Base-by-base conservation (phyloP, 768 basidiomycete species). In the Phylloporus scabripes region DNA sequence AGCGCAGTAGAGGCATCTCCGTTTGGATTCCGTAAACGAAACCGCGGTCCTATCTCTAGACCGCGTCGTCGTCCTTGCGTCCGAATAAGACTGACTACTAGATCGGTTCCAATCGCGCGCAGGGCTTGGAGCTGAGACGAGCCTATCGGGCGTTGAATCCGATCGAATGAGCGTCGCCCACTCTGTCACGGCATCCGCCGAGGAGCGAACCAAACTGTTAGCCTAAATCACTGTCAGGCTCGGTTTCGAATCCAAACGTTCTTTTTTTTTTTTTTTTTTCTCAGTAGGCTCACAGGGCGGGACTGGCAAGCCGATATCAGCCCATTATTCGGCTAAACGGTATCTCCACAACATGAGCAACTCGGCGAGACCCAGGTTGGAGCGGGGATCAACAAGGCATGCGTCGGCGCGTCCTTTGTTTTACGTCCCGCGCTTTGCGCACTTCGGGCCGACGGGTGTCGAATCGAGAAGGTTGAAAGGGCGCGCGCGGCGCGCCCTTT, bases 381-480 rank as follows among this genome's bases (percentile, higher is more conserved):
- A 36, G 34, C 18, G 17, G 31, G 32, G 29, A 6, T 24, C 21
- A 23, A 23, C 21, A 23, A n/a, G 14, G 21, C 60, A 62, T 49
- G 60, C 48, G 54, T 57, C 57, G 58, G 61, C 29, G 58, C 31
- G 58, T 45, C 54, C 46, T 50, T 45, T 29, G 46, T 48, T 61
- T 60, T 61, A 61, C 60, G 60, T 61, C 50, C 37, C 31, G 4
- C 7, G 4, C 8, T 1, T 47, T 20, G 28, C 51, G 14, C 37
- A 38, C 32, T 21, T 28, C 20, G 51, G 43, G 3, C 45, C 36
- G 40, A 10, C 17, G 17, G 33, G 42, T 20, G 20, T 46, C 21
- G 17, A 63, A 63, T 58, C 31, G 11, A 53, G 55, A 32, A 60
- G 42, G 29, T 32, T 52, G 34, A 60, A 38, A 49, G 60, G 37